Evolutionary conservation across 352 stramenopile genomes (phyloP), one percentile per base, ranked within the genome.

Genomic region (Pythium volutum): DNA sequence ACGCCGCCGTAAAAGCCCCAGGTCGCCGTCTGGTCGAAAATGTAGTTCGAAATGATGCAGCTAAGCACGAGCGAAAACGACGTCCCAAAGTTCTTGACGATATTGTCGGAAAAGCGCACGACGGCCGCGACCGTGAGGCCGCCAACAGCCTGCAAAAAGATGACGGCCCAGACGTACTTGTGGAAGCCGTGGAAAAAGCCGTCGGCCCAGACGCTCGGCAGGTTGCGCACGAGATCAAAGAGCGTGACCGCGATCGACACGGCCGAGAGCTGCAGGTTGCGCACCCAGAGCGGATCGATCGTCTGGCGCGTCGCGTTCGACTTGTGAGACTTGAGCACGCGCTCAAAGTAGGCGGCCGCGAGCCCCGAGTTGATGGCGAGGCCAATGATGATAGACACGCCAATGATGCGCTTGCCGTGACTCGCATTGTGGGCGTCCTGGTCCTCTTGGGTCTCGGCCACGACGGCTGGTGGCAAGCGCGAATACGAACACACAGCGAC

Each of bases 21-120:
- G 18, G 81, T 65, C 4, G 84, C 81, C 20, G 74, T 81, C 70
- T 91, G 77, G 70, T 81, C 59, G 60, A 93, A 95, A 73, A 95
- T 88, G 70, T 91, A 91, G 71, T 94, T 93, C 63, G 87, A 93
- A 73, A 95, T 90, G 57, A 95, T 81, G 75, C 84, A 93, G 61
- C 82, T 93, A 33, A 95, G 80, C 62, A 95, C 81, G 55, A 95
- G 75, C 55, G 87, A 93, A 71, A 95, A 91, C 18, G 82, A 90
- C 26, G 87, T 93, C 71, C 82, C 87, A 56, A 95, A 95, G 68
- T 94, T 95, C 76, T 95, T 95, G 67, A 95, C 79, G 48, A 95
- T 84, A 64, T 95, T 95, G 81, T 95, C 87, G 59, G 87, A 93
- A 74, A 87, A 95, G 20, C 84, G 80, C 70, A 95, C 84, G 59